These are phyloP conservation scores for Aspergillus fumigatus DNA, from an alignment of 2,329 filamentous ascomycete species.

Conservation along the genomic window DNA sequence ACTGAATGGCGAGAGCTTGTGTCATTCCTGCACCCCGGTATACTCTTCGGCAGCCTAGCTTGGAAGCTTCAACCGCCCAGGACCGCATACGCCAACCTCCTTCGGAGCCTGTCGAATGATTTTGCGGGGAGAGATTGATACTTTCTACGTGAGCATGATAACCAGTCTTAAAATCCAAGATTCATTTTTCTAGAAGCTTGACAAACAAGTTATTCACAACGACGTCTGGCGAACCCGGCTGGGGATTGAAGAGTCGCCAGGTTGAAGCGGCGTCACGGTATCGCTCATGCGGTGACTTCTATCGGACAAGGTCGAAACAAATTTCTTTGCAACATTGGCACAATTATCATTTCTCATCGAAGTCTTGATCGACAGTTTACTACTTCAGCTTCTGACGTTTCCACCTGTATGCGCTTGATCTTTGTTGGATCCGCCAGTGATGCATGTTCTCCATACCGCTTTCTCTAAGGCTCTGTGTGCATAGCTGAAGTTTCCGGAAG, in stretches of 20 bases:
- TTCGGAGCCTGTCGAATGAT: conserved; percentile 80
- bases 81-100: conserved; percentile 90
- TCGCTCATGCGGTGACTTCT: conserved; percentile 44
- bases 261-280: conserved; percentile 33
- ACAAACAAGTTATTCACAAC: conserved; percentile 74
- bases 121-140: conserved; percentile 75
- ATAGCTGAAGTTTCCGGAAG: conserved; percentile 21
- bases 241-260: conserved; percentile 27
- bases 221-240: conserved; percentile 64
- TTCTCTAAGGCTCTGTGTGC: conserved; percentile 28
- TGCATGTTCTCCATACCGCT: conserved; percentile 21
- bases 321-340: conserved; percentile 69
- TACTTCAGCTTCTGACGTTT: conserved; percentile 62
- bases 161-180: background rate
- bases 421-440: conserved; percentile 7
- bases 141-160: conserved; percentile 75
- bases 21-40: conserved; percentile 78
- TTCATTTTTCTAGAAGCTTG: background rate
- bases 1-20: conserved; percentile 84
- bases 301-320: conserved; percentile 46
- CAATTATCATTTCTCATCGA: conserved; percentile 76
- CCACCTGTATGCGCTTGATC: conserved; percentile 41
- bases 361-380: conserved; percentile 64
- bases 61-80: conserved; percentile 64
- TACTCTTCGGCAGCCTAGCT: conserved; percentile 73